Base-by-base conservation (phyloP, 2,329 filamentous ascomycete species). In the Diaporthe australafricana region DNA sequence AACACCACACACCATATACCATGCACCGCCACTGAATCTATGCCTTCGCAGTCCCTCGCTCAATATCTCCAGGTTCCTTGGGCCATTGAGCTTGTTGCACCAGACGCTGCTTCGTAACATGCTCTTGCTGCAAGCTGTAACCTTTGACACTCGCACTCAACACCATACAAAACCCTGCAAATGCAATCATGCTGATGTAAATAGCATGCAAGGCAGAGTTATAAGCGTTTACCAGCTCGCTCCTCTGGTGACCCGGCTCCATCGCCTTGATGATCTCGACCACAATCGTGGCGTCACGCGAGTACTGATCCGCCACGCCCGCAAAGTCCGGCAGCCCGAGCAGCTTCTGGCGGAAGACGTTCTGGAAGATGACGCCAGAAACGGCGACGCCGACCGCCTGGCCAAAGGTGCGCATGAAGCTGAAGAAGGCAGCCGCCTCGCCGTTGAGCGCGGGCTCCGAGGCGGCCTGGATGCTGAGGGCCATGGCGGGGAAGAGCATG, bases 321-420 rank as follows among this genome's bases (percentile, higher is more conserved):
- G 85, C 86, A 65, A 90, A 84, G 27, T 81, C 79, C 0, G 87
- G 82, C 56, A 86, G 86, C 2, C 79, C 75, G 14, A 52, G 30
- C 55, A 92, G 79, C 73, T 88, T 86, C 55, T 80, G 80, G 68
- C 82, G 83, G 81, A 92, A 88, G 70, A 86, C 84, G 75, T 93
- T 94, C 79, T 94, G 91, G 81, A 94, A 93, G 68, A 92, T 86
- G 40, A 91, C 90, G 4, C 92, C 91, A 2, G 90, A 89, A 66
- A 93, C 84, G 2, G 91, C 90, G 3, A 93, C 89, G 30, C 91
- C 91, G 12, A 93, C 80, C 0, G 88, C 85, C 77, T 93, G 90
- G 0, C 92, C 92, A 30, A 93, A 86, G 1, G 88, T 86, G 17
- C 90, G 87, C 76, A 91, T 86, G 83, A 94, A 94, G 68, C 87